Base-by-base conservation (phyloP, 352 stramenopile species). In the Halophytophthora batemanensis region DNA sequence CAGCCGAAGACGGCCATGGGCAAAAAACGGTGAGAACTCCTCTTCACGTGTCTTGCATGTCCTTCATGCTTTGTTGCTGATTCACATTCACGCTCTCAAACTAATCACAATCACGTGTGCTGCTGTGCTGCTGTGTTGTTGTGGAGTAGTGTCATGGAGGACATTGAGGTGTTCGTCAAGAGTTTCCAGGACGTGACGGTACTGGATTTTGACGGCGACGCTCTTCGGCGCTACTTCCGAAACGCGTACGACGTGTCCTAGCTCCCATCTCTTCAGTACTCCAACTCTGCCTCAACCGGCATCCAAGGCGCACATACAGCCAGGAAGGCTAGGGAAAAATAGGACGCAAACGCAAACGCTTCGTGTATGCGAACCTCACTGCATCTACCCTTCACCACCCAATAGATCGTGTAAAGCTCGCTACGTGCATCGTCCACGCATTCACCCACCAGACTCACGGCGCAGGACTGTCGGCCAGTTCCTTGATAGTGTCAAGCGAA, bases 401-500 rank as follows among this genome's bases (percentile, higher is more conserved):
- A 31, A 31, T 31, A 31, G 25, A 31, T 8, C 25, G 25, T 31
- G 25, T 31, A 4, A 31, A 8, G 25, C 25, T 31, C 25, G 25
- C 25, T 8, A 4, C 25, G 25, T 8, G 4, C 25, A 31, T 4
- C 25, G 8, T 31, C 25, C 25, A 8, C 8, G 25, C 8, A 8
- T 8, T 31, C 8, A 31, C 25, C 8, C 4, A 8, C 1, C 10
- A 12, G 18, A 6, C 17, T 72, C 53, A 86, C 17, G 69, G 69
- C 23, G 64, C 49, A 12, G 58, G 56, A 14, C 64, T 77, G 48
- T 94, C 72, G 18, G 75, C 83, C 38, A 94, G 69, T 17, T 66
- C 59, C 57, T 87, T 90, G 45, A 95, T 85, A 23, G 80, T 93
- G 49, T 93, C 78, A 18, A 93, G 62, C 41, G 85, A 86, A 19